Evolutionary conservation across 2,329 filamentous ascomycete species (phyloP).

Genomic region (Proliferodiscus dingleyae): DNA sequence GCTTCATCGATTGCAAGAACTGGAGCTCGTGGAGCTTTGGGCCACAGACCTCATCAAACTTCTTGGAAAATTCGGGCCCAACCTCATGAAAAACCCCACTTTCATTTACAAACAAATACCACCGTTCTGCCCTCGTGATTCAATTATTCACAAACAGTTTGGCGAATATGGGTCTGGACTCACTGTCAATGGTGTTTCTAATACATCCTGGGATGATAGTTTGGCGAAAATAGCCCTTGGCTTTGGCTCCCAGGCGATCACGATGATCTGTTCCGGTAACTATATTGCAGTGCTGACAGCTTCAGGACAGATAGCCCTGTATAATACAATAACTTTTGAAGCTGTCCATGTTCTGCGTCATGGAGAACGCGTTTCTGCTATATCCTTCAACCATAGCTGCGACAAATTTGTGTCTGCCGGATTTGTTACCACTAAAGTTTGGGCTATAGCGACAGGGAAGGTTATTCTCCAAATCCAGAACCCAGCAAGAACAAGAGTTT

Average conservation of each 20-base stretch:
- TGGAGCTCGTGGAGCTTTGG: conserved; percentile 31
- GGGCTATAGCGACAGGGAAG: conserved; percentile 8
- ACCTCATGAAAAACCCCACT: conserved; percentile 26
- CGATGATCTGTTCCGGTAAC: conserved; percentile 3
- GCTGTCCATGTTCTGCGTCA: conserved; percentile 1
- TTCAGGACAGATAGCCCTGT: conserved; percentile 7
- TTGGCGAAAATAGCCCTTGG: conserved; percentile 8
- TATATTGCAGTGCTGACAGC: conserved; percentile 7
- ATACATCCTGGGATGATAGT: conserved; percentile 10
- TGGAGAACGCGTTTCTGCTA: conserved; percentile 10
- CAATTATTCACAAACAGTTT: conserved; percentile 34
- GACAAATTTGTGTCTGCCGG: conserved; percentile 7
- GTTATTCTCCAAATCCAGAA: not conserved
- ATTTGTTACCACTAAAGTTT: conserved; percentile 13
- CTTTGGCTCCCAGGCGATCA: not conserved
- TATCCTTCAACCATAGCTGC: conserved; percentile 8
- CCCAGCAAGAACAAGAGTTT: conserved; percentile 3
- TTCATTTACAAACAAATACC: conserved; percentile 36
- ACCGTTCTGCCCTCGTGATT: conserved; percentile 36
- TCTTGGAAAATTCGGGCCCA: conserved; percentile 33
- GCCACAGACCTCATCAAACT: conserved; percentile 34
- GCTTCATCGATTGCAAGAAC: conserved; percentile 11
- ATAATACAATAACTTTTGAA: conserved; percentile 11
- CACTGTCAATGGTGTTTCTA: conserved; percentile 6
- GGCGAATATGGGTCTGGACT: conserved; percentile 9